phyloP scores from a whole-genome alignment of 192 early-diverging fungal species.

The Linderina pennispora region DNA sequence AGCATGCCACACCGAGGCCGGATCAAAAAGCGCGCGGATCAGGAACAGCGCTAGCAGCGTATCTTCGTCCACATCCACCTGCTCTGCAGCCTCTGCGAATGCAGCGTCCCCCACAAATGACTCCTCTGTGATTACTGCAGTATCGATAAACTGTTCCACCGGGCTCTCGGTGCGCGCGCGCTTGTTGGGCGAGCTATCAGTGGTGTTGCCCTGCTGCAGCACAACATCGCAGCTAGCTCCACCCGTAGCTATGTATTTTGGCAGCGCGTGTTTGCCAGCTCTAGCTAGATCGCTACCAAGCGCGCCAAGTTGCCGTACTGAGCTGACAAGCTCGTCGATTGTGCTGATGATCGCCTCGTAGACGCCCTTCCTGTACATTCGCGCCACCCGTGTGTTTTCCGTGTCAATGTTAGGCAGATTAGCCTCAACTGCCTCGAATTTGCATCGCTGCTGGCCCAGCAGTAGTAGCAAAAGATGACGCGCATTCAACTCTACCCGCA shows the following conservation, averaged over 20 bases:
- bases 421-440: slow-evolving; percentile 4
- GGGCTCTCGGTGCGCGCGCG: not conserved
- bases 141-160: slow-evolving; percentile 5
- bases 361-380: slow-evolving; percentile 47
- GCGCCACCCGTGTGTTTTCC: slow-evolving; percentile 39
- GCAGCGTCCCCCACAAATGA: slow-evolving; percentile 16
- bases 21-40: slow-evolving; percentile 3
- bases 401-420: slow-evolving; percentile 1
- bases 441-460: slow-evolving; percentile 35
- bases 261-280: slow-evolving; percentile 6
- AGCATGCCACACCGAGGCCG: slow-evolving; percentile 15
- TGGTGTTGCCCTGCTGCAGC: not conserved
- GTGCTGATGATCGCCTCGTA: slow-evolving; percentile 13
- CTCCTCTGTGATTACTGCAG: slow-evolving; percentile 16
- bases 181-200: not conserved
- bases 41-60: slow-evolving; percentile 23
- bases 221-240: not conserved
- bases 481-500: slow-evolving; percentile 58
- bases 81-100: slow-evolving; percentile 16
- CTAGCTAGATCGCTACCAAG: slow-evolving; percentile 5
- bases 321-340: slow-evolving; percentile 1
- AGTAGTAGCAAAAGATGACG: slow-evolving; percentile 41
- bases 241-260: slow-evolving; percentile 4
- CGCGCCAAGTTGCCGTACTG: slow-evolving; percentile 4
- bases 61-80: slow-evolving; percentile 24